Conservation (phyloP, 2,329 filamentous ascomycete species). For the Neofusicoccum umdonicola region DNA sequence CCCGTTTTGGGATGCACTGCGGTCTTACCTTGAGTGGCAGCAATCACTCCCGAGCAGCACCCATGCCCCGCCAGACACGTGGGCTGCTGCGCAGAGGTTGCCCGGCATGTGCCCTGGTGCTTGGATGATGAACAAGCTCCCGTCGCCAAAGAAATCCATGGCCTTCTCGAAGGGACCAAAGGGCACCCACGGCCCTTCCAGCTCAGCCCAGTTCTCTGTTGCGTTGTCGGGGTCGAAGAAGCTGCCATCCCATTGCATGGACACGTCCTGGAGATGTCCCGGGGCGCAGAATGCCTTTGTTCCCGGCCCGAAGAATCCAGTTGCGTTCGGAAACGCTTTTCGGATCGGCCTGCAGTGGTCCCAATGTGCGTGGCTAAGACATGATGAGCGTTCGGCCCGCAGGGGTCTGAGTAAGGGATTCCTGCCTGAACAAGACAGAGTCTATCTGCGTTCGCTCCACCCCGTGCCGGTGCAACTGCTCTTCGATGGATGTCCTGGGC, state of each 20-base stretch:
- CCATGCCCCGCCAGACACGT: slow-evolving; percentile 28
- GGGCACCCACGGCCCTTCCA: slow-evolving; percentile 29
- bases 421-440: neutral
- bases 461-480: slow-evolving; percentile 28
- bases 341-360: slow-evolving; percentile 33
- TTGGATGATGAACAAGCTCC: slow-evolving; percentile 39
- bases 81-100: slow-evolving; percentile 37
- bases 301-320: slow-evolving; percentile 31
- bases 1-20: too few species aligned
- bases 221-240: slow-evolving; percentile 31
- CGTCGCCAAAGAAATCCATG: slow-evolving; percentile 39
- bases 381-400: neutral
- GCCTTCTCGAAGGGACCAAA: slow-evolving; percentile 38
- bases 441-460: neutral
- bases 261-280: slow-evolving; percentile 29
- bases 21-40: slow-evolving; percentile 32
- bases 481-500: slow-evolving; percentile 27
- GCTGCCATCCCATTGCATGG: slow-evolving; percentile 32
- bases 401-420: too few species aligned
- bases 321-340: slow-evolving; percentile 30
- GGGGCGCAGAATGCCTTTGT: slow-evolving; percentile 30
- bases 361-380: slow-evolving; percentile 32
- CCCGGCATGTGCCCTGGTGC: slow-evolving; percentile 39
- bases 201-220: slow-evolving; percentile 30
- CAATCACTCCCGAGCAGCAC: slow-evolving; percentile 34